Conservation (phyloP, 169 alveolate genomes). For the Babesia microti region DNA sequence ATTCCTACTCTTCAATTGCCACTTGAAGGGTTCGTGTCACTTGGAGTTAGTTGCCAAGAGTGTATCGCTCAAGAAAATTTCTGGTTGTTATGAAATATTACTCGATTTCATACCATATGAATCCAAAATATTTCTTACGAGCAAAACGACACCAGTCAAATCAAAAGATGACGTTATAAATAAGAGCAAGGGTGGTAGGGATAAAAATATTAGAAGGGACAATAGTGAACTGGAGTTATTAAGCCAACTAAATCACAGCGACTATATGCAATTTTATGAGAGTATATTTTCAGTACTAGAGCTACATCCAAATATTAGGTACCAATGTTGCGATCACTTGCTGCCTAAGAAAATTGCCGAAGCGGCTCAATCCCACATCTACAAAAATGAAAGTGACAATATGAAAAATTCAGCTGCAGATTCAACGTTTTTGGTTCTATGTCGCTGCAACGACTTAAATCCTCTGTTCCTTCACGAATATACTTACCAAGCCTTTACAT, state of each 20-base stretch:
- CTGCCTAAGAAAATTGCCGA: slow-evolving; percentile 22
- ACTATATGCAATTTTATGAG: no score
- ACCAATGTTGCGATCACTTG: slow-evolving; percentile 7
- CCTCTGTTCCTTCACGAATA: slow-evolving; percentile 68
- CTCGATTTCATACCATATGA: slow-evolving; percentile 65
- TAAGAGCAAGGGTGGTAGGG: no score
- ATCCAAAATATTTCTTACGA: slow-evolving; percentile 50
- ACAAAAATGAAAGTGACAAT: slow-evolving; percentile 3
- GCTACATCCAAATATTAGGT: slow-evolving; percentile 5
- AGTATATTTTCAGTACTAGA: slow-evolving; percentile 17
- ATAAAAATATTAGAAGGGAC: no score
- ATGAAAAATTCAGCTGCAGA: slow-evolving; percentile 7
- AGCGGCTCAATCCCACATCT: slow-evolving; percentile 2
- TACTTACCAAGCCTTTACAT: slow-evolving; percentile 65
- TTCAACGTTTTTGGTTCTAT: slow-evolving; percentile 43
- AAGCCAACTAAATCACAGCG: no score
- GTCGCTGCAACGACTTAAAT: slow-evolving; percentile 56
- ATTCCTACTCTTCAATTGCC: slow-evolving; percentile 50
- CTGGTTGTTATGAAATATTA: slow-evolving; percentile 54
- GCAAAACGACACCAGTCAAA: no score
- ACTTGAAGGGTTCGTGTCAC: slow-evolving; percentile 25
- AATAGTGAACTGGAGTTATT: no score
- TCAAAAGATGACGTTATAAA: no score
- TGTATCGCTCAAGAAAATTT: slow-evolving; percentile 29
- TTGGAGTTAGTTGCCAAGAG: slow-evolving; percentile 42